A percentile compares a stretch with the other conserved stretches of the same genome.
Conservation (phyloP, 192 early-diverging fungal species). For the Coemansia sp. region DNA sequence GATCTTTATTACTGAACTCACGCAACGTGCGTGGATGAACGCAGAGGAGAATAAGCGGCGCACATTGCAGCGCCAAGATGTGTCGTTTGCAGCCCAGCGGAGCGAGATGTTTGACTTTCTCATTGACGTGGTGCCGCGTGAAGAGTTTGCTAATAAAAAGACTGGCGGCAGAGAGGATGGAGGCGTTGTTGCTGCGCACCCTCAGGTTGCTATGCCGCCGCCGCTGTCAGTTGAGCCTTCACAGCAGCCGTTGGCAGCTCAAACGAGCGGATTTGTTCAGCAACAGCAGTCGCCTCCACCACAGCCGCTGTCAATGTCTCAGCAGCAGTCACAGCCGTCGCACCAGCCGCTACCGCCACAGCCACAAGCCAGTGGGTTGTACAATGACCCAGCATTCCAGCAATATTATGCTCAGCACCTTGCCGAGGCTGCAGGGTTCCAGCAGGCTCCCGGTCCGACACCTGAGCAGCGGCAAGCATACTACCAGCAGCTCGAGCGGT, state of each 20-base stretch:
- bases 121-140: slow-evolving; percentile 95
- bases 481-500: slow-evolving; percentile 54
- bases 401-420: slow-evolving; percentile 54
- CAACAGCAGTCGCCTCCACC: neutral
- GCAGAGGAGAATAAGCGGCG: slow-evolving; percentile 97
- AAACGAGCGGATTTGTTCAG: slow-evolving; percentile 4
- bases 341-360: slow-evolving; percentile 13
- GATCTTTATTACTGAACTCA: slow-evolving; percentile 93
- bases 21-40: slow-evolving; percentile 79
- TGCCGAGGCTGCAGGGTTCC: slow-evolving; percentile 41
- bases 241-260: slow-evolving; percentile 5
- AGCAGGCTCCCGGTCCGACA: slow-evolving; percentile 28
- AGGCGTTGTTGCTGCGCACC: no score
- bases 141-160: slow-evolving; percentile 63
- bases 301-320: slow-evolving; percentile 4
- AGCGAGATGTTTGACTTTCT: slow-evolving; percentile 97
- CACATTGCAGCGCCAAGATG: slow-evolving; percentile 90
- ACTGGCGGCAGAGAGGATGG: slow-evolving; percentile 3
- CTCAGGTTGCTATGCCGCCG: neutral
- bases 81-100: slow-evolving; percentile 82
- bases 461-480: slow-evolving; percentile 47
- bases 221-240: neutral
- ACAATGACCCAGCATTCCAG: slow-evolving; percentile 39
- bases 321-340: slow-evolving; percentile 11
- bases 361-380: slow-evolving; percentile 14